These are phyloP conservation scores for Trifolium pratense DNA, from an alignment of 306 rosid species.

Conservation along the genomic window DNA sequence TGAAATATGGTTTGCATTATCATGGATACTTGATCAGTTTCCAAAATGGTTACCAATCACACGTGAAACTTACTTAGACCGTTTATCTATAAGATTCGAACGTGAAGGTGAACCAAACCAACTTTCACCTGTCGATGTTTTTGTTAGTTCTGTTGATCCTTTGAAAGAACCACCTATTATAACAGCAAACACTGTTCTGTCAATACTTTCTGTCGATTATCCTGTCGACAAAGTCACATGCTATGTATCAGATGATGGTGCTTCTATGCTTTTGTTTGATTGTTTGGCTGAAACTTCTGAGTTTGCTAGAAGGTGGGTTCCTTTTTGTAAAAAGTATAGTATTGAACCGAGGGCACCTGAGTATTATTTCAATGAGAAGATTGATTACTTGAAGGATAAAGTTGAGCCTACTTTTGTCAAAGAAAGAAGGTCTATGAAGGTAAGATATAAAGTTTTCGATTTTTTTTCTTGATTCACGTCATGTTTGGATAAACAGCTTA, in stretches of 20 bases:
- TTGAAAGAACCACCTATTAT: constrained; percentile 90
- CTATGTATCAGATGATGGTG: constrained; percentile 91
- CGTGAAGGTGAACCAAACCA: constrained; percentile 56
- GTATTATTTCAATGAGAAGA: constrained; percentile 70
- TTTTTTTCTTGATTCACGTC: background rate
- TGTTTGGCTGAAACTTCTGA: constrained; percentile 95
- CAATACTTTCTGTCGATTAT: constrained; percentile 83
- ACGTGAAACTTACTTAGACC: constrained; percentile 74
- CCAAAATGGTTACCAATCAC: constrained; percentile 86
- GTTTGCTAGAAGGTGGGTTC: constrained; percentile 93
- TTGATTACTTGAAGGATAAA: constrained; percentile 87
- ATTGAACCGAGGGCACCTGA: constrained; percentile 95
- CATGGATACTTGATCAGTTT: constrained; percentile 92
- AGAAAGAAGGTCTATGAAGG: constrained; percentile 87
- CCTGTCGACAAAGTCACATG: constrained; percentile 88
- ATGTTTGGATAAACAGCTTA: background rate
- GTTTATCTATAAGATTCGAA: constrained; percentile 77
- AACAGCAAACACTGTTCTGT: constrained; percentile 91
- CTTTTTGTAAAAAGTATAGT: constrained; percentile 74
- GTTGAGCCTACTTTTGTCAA: constrained; percentile 79
- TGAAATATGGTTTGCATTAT: constrained; percentile 92
- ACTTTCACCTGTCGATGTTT: constrained; percentile 60
- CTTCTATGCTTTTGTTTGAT: constrained; percentile 83
- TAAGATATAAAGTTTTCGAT: background rate
- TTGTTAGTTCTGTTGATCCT: constrained; percentile 92